A percentile compares a stretch with the other conserved stretches of the same genome.
Conservation (phyloP, 2,329 filamentous ascomycete genomes). For the Colletotrichum tamarilloi region DNA sequence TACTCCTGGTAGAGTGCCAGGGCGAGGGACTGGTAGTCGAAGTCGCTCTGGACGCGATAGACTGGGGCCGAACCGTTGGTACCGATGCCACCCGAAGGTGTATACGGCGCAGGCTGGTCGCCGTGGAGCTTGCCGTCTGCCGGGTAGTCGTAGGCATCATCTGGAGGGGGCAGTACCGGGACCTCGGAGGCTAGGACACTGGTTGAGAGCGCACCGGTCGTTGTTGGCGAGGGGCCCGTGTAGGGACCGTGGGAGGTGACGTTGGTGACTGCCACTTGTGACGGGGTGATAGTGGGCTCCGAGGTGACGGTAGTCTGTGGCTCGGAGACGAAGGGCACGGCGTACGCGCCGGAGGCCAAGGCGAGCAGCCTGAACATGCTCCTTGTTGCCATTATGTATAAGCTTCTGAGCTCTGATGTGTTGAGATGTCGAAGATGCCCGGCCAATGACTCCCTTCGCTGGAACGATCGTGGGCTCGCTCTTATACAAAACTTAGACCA, state of each 20-base stretch:
- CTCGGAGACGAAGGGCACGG: constrained; percentile 48
- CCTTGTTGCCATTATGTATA: constrained; percentile 13
- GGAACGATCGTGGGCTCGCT: neutral
- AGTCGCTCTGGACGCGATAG: constrained; percentile 83
- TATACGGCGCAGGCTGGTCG: constrained; percentile 77
- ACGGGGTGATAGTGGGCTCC: constrained; percentile 40
- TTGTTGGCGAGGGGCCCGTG: constrained; percentile 71
- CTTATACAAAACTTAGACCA: constrained; percentile 5
- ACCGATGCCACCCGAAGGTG: constrained; percentile 77
- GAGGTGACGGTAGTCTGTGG: constrained; percentile 49
- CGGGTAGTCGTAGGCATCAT: constrained; percentile 76
- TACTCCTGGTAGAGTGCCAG: constrained; percentile 84
- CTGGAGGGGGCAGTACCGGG: constrained; percentile 65
- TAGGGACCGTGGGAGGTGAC: constrained; percentile 77
- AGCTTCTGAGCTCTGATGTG: neutral
- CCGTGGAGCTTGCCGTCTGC: constrained; percentile 75
- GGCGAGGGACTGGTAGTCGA: constrained; percentile 82
- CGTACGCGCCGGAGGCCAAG: constrained; percentile 37
- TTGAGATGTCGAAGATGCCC: neutral
- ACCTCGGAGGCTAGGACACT: constrained; percentile 68
- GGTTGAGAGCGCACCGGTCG: constrained; percentile 75
- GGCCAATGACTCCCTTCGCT: neutral
- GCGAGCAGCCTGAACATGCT: constrained; percentile 34
- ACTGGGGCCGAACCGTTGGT: constrained; percentile 82
- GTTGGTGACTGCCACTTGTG: constrained; percentile 57